phyloP scores from a whole-genome alignment of 2,329 filamentous ascomycete species.

The Byssochlamys sp. region DNA sequence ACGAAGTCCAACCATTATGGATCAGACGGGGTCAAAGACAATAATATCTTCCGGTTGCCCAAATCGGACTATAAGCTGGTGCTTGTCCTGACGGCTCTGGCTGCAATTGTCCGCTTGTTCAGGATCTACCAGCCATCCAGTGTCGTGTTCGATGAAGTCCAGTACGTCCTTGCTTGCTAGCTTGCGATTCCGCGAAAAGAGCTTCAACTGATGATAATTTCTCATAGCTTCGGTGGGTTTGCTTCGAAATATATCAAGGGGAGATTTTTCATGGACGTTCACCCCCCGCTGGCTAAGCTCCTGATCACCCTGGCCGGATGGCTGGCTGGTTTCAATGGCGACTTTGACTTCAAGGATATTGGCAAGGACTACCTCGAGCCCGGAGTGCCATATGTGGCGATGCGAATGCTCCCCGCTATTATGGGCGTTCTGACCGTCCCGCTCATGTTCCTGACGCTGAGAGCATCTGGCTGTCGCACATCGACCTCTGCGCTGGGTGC shows the following conservation, averaged over 20 bases:
- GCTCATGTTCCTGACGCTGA: constrained; percentile 87
- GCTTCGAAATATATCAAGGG: constrained; percentile 99
- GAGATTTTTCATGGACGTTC: constrained; percentile 99
- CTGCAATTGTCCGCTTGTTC: constrained; percentile 74
- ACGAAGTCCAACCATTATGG: constrained; percentile 32
- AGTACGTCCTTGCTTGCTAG: constrained; percentile 53
- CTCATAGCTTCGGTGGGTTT: constrained; percentile 81
- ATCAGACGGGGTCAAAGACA: constrained; percentile 58
- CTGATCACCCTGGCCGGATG: constrained; percentile 91
- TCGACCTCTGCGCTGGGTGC: constrained; percentile 75
- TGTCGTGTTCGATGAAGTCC: constrained; percentile 97
- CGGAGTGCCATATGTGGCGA: constrained; percentile 89
- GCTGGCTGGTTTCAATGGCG: constrained; percentile 85
- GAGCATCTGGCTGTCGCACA: constrained; percentile 79
- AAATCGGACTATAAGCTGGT: constrained; percentile 73
- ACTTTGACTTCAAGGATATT: constrained; percentile 99
- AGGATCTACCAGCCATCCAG: constrained; percentile 92
- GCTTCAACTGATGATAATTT: background rate
- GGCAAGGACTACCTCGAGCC: constrained; percentile 97
- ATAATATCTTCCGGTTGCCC: constrained; percentile 84
- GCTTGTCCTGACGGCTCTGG: constrained; percentile 61
- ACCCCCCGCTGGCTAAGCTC: constrained; percentile 91
- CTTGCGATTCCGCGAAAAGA: constrained; percentile 4
- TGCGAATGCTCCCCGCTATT: constrained; percentile 86
- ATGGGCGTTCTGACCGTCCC: constrained; percentile 82